phyloP scores from a whole-genome alignment of 1,284 basidiomycete species.

The Melanopsichium pennsylvanicum region DNA sequence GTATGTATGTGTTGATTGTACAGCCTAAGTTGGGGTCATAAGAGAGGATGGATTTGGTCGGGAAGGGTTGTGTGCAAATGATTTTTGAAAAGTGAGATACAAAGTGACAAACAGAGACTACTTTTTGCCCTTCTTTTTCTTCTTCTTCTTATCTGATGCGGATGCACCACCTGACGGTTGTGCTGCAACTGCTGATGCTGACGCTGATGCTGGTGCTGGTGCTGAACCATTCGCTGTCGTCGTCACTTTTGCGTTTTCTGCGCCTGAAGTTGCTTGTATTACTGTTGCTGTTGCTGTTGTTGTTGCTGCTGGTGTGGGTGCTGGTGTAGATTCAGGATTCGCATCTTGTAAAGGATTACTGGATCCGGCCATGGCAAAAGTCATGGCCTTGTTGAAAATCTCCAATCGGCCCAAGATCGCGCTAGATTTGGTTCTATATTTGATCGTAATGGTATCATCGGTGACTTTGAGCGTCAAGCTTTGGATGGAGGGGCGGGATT shows the following conservation, averaged over 20 bases:
- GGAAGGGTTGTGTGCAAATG: too few species aligned
- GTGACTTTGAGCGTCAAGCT: conserved; percentile 58
- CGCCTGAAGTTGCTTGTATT: neutral
- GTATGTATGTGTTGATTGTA: too few species aligned
- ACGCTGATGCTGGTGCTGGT: conserved; percentile 8
- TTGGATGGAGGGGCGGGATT: conserved; percentile 40
- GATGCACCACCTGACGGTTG: conserved; percentile 5
- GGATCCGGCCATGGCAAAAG: conserved; percentile 75
- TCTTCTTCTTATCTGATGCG: conserved; percentile 43
- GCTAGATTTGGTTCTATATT: conserved; percentile 90
- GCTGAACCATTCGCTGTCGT: neutral
- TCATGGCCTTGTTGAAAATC: conserved; percentile 80
- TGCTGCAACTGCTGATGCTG: conserved; percentile 4
- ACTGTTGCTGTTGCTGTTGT: conserved; percentile 6
- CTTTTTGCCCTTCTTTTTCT: conserved; percentile 50
- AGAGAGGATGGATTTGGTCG: too few species aligned
- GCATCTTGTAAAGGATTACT: conserved; percentile 23
- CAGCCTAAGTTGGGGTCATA: too few species aligned
- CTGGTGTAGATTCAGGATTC: conserved; percentile 14
- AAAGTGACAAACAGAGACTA: conserved; percentile 3
- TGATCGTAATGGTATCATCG: conserved; percentile 69
- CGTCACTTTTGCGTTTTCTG: neutral
- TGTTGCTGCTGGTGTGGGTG: neutral
- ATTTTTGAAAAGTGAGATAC: too few species aligned
- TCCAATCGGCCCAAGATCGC: conserved; percentile 95